Conservation (phyloP, 2,329 filamentous ascomycete species). For the Xylaria sp. region DNA sequence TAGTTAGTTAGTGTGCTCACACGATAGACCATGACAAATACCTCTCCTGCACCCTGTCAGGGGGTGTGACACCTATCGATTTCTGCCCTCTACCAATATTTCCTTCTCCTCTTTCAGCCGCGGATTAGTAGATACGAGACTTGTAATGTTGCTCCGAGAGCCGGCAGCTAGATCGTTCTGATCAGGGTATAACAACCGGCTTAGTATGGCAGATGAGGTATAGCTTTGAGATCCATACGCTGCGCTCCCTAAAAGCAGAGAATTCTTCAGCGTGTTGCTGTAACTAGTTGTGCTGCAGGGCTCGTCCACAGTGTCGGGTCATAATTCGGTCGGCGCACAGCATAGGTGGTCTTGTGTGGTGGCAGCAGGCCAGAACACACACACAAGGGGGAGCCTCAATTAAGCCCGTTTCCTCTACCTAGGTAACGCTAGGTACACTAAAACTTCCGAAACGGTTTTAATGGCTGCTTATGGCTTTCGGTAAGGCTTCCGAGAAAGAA, state of each 20-base stretch:
- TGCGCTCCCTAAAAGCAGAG: neutral
- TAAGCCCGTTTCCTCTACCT: conserved; percentile 37
- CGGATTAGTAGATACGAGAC: conserved; percentile 10
- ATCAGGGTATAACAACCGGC: neutral
- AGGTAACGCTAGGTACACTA: neutral
- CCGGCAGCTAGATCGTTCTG: neutral
- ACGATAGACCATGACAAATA: conserved; percentile 29
- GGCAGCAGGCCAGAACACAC: conserved; percentile 39
- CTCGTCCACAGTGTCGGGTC: conserved; percentile 47
- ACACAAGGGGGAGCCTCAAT: conserved; percentile 46
- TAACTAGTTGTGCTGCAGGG: conserved; percentile 36
- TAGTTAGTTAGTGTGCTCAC: neutral
- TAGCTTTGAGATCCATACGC: conserved; percentile 2
- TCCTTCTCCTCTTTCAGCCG: conserved; percentile 13
- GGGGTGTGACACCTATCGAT: conserved; percentile 29
- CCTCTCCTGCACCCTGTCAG: conserved; percentile 15
- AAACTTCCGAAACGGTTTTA: conserved; percentile 43
- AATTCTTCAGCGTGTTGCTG: conserved; percentile 18
- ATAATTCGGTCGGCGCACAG: conserved; percentile 45
- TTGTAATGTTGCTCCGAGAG: conserved; percentile 4
- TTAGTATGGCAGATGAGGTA: conserved; percentile 8
- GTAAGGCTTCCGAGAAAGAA: conserved; percentile 43
- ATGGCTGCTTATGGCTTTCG: conserved; percentile 50
- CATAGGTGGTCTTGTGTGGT: conserved; percentile 41
- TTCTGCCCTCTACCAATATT: conserved; percentile 4